phyloP scores from a whole-genome alignment of 805 yeast genomes.

The Hanseniaspora vineae region DNA sequence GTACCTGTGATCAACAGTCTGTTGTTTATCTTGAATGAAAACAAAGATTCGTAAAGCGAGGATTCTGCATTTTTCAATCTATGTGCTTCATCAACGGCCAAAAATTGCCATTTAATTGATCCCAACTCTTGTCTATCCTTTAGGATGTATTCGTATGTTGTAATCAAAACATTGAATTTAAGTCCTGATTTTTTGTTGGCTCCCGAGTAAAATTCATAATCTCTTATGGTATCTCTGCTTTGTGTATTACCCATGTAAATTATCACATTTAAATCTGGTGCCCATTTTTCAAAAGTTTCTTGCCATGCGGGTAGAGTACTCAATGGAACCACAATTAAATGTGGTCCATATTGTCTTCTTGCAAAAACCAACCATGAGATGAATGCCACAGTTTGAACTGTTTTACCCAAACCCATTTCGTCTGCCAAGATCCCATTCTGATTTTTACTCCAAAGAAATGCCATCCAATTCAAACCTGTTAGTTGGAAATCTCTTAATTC shows the following conservation, averaged over 20 bases:
- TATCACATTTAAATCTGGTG: constrained; percentile 89
- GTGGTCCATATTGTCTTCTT: constrained; percentile 95
- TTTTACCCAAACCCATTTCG: constrained; percentile 98
- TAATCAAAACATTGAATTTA: constrained; percentile 81
- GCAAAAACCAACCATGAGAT: constrained; percentile 91
- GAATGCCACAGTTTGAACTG: constrained; percentile 92
- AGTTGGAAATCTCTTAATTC: constrained; percentile 93
- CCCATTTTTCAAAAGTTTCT: constrained; percentile 95
- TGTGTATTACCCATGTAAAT: constrained; percentile 87
- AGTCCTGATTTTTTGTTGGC: constrained; percentile 25
- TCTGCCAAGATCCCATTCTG: constrained; percentile 97
- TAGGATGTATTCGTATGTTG: constrained; percentile 92
- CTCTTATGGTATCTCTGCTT: constrained; percentile 71
- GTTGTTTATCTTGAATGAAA: constrained; percentile 70
- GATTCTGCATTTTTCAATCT: constrained; percentile 89
- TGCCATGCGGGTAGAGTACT: constrained; percentile 99
- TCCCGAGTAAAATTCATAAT: constrained; percentile 68
- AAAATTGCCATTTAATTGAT: constrained; percentile 79
- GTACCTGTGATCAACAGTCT: constrained; percentile 93
- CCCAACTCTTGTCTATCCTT: constrained; percentile 80
- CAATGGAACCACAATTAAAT: constrained; percentile 87
- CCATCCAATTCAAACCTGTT: constrained; percentile 99
- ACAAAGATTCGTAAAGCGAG: constrained; percentile 79
- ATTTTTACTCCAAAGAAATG: constrained; percentile 92
- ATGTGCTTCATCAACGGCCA: constrained; percentile 98